phyloP scores from a whole-genome alignment of 2,329 filamentous ascomycete genomes.

The Zymoseptoria crescenta region DNA sequence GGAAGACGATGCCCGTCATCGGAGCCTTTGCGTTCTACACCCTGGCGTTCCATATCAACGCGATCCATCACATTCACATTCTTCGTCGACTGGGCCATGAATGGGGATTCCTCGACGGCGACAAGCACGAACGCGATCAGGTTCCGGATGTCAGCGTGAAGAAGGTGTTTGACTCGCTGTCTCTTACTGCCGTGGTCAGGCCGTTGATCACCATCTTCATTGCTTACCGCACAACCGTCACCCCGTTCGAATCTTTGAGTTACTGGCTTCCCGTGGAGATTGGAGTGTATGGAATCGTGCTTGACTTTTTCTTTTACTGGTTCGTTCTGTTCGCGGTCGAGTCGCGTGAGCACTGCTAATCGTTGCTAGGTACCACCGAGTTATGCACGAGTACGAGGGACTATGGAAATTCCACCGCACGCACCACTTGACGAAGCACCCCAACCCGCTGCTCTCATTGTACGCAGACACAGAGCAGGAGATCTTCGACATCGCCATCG shows the following conservation, averaged over 20 bases:
- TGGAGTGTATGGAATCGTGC: slow-evolving; percentile 36
- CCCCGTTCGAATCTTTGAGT: slow-evolving; percentile 17
- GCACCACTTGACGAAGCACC: slow-evolving; percentile 41
- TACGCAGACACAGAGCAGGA: slow-evolving; percentile 40
- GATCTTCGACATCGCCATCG: slow-evolving; percentile 36
- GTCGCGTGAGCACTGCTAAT: too few species aligned
- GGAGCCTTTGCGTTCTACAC: slow-evolving; percentile 34
- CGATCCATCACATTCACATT: slow-evolving; percentile 34
- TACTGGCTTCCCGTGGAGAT: slow-evolving; percentile 33
- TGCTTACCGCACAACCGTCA: slow-evolving; percentile 8
- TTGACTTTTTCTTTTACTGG: slow-evolving; percentile 41
- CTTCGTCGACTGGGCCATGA: slow-evolving; percentile 34
- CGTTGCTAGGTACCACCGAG: slow-evolving; percentile 28
- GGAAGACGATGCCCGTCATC: slow-evolving; percentile 26
- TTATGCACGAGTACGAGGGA: slow-evolving; percentile 35
- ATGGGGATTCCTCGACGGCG: slow-evolving; percentile 39
- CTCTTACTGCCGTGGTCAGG: slow-evolving; percentile 12
- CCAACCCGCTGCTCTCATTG: slow-evolving; percentile 36
- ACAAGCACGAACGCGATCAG: slow-evolving; percentile 37
- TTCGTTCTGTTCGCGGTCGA: too few species aligned
- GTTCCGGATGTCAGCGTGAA: slow-evolving; percentile 31
- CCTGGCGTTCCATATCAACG: slow-evolving; percentile 34
- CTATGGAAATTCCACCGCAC: slow-evolving; percentile 42
- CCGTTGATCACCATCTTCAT: slow-evolving; percentile 15
- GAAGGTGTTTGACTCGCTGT: slow-evolving; percentile 15